phyloP scores from a whole-genome alignment of 306 rosid genomes.

The Cicer pinnatifidum region DNA sequence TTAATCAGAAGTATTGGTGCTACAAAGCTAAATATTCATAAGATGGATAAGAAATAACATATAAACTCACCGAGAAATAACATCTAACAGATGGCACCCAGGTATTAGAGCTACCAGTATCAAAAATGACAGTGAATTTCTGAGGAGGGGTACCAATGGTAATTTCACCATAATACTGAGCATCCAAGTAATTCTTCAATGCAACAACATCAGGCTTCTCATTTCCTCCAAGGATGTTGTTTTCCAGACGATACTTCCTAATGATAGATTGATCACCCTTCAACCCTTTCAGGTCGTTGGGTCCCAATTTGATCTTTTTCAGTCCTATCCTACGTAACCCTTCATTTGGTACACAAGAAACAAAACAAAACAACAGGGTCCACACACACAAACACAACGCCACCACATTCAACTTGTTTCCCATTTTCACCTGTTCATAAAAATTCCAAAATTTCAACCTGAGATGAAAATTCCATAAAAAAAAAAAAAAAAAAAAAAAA shows the following conservation, averaged over 20 bases:
- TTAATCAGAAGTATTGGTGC: too few relatives aligned
- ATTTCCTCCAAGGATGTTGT: conserved; percentile 48
- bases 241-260: conserved; percentile 49
- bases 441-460: conserved; percentile 23
- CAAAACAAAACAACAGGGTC: conserved; percentile 57
- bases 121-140: conserved; percentile 82
- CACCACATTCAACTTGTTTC: conserved; percentile 46
- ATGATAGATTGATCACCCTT: conserved; percentile 44
- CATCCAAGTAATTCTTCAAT: conserved; percentile 85
- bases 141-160: conserved; percentile 86
- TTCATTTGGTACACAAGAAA: conserved; percentile 50
- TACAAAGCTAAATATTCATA: neutral
- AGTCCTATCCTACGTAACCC: conserved; percentile 76
- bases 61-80: conserved; percentile 68
- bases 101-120: conserved; percentile 91
- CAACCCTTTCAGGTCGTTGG: conserved; percentile 48
- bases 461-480: neutral
- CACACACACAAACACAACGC: conserved; percentile 57
- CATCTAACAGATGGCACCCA: conserved; percentile 93
- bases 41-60: neutral
- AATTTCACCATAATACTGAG: conserved; percentile 94
- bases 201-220: conserved; percentile 57
- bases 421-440: conserved; percentile 62
- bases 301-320: conserved; percentile 60
- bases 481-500: neutral